A percentile compares a stretch with the other conserved stretches of the same genome.
phyloP scores from a whole-genome alignment of 192 early-diverging fungal genomes.

The Oehlia diaphana region DNA sequence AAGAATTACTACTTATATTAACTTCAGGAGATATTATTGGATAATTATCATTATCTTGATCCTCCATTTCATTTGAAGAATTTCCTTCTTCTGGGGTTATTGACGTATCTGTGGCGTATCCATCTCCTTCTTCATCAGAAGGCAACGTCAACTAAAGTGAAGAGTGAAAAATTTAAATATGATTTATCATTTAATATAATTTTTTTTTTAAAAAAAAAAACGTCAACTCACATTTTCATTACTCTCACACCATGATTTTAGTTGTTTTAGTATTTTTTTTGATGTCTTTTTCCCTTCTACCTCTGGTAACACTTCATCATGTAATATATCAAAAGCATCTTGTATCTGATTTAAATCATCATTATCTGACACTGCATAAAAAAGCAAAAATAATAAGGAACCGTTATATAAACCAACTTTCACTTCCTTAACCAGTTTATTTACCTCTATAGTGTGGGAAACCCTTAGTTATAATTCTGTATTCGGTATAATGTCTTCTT shows the following conservation, averaged over 20 bases:
- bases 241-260: conserved; percentile 14
- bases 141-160: not conserved
- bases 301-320: conserved; percentile 9
- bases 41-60: conserved; percentile 14
- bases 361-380: conserved; percentile 16
- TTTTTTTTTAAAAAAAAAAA: not conserved
- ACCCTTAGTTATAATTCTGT: conserved; percentile 23
- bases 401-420: not conserved
- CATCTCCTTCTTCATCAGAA: conserved; percentile 16
- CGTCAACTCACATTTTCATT: not conserved
- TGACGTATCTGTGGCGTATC: conserved; percentile 14
- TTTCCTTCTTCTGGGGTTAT: conserved; percentile 12
- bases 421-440: not conserved
- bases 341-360: conserved; percentile 19
- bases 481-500: conserved; percentile 8
- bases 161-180: not conserved
- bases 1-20: conserved; percentile 1
- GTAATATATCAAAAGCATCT: conserved; percentile 13
- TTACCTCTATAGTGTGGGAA: conserved; percentile 28
- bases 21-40: not conserved
- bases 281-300: conserved; percentile 30
- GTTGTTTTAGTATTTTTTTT: conserved; percentile 31
- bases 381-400: not conserved
- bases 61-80: conserved; percentile 14
- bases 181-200: not conserved